Percentiles rank a stretch among this genome's conserved stretches.
Evolutionary conservation across 257 asterid species (phyloP).

Genomic region (Asclepias syriaca): DNA sequence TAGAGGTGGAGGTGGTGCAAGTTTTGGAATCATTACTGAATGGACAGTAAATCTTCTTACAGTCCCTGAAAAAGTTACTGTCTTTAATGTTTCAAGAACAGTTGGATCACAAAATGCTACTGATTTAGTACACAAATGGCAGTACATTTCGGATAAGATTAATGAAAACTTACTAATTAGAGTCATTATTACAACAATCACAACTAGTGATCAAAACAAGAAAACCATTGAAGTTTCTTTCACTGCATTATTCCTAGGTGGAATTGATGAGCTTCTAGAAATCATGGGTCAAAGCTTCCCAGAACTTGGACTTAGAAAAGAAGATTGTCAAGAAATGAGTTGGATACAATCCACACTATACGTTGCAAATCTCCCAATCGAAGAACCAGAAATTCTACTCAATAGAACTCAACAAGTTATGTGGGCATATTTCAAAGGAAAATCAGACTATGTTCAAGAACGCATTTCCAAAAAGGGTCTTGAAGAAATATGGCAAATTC

Average conservation of each 20-base stretch:
- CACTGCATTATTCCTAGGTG: constrained; percentile 38
- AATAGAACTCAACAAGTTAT: no score
- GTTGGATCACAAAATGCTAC: constrained; percentile 33
- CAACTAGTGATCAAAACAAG: background rate
- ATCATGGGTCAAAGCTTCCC: no score
- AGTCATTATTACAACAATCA: constrained; percentile 12
- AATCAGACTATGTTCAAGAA: no score
- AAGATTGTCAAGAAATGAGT: no score
- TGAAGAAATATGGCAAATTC: no score
- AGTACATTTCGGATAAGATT: constrained; percentile 20
- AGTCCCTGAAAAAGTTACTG: constrained; percentile 38
- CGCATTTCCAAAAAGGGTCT: no score
- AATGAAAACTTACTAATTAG: constrained; percentile 27
- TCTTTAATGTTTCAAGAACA: constrained; percentile 40
- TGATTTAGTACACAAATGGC: constrained; percentile 35
- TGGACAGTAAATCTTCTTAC: constrained; percentile 32
- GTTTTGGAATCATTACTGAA: constrained; percentile 35
- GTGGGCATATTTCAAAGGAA: no score
- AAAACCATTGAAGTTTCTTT: constrained; percentile 34
- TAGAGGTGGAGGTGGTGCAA: constrained; percentile 47
- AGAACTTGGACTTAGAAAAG: no score
- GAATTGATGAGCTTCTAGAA: constrained; percentile 18
- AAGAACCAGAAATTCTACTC: no score
- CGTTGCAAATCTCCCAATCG: no score
- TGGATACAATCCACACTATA: no score